A percentile compares a stretch with the other conserved stretches of the same genome.
Conservation (phyloP, 2,329 filamentous ascomycete genomes). For the Botrytis aclada region DNA sequence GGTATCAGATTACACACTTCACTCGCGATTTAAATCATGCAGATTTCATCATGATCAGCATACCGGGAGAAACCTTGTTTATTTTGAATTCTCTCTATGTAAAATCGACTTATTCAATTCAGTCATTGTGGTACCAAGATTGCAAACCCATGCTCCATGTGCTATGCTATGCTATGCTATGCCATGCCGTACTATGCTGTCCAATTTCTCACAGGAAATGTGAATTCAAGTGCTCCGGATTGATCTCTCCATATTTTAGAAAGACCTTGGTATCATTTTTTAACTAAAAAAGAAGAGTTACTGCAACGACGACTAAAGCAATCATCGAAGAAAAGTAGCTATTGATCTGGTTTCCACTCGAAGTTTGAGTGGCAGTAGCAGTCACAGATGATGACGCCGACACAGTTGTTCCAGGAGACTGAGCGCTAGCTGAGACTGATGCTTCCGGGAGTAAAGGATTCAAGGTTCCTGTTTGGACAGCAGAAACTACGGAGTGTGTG, state of each 20-base stretch:
- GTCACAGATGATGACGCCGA: background rate
- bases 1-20: background rate
- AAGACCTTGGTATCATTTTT: background rate
- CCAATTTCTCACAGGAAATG: background rate
- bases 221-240: background rate
- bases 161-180: background rate
- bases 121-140: background rate
- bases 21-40: background rate
- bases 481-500: background rate
- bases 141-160: background rate
- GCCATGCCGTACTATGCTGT: background rate
- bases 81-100: background rate
- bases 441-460: background rate
- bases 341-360: background rate
- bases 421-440: background rate
- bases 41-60: background rate
- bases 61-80: background rate
- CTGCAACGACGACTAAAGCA: background rate
- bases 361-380: background rate
- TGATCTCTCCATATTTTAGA: background rate
- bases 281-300: background rate
- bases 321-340: background rate
- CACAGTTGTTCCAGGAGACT: constrained; percentile 10
- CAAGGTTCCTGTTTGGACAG: constrained; percentile 4
- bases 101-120: background rate